A percentile compares a stretch with the other conserved stretches of the same genome.
phyloP scores from a whole-genome alignment of 2,329 filamentous ascomycete species.

The Grosmannia penicillata region DNA sequence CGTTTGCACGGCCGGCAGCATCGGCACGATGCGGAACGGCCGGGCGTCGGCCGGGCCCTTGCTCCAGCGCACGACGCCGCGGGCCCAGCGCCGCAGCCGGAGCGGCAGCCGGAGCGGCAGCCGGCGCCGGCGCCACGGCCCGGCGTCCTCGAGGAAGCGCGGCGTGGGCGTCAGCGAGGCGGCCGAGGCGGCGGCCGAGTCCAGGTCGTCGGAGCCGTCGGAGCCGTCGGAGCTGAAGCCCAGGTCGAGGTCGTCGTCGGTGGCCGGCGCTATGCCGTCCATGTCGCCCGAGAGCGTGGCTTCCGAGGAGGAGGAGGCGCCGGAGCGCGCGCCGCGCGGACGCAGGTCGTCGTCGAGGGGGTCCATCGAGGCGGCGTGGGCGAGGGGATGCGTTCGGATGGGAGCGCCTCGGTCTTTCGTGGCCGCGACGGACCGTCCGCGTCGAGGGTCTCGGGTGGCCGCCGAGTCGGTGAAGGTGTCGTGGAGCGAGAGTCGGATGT shows the following conservation, averaged over 20 bases:
- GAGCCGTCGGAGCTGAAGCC: not conserved
- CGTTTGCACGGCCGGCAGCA: slow-evolving; percentile 53
- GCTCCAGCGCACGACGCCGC: slow-evolving; percentile 32
- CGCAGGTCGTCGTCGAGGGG: not conserved
- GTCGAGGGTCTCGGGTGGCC: too few relatives aligned
- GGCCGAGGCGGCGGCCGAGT: slow-evolving; percentile 27
- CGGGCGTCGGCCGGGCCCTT: slow-evolving; percentile 39
- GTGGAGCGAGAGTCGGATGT: not conserved
- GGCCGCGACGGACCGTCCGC: too few relatives aligned
- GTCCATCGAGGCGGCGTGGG: not conserved
- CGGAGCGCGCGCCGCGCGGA: slow-evolving; percentile 1
- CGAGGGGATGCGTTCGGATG: not conserved
- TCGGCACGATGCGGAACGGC: slow-evolving; percentile 35
- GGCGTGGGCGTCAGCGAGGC: slow-evolving; percentile 33
- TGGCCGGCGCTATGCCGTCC: slow-evolving; percentile 1
- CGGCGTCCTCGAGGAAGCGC: slow-evolving; percentile 44
- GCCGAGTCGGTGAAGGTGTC: not conserved
- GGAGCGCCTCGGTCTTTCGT: too few relatives aligned
- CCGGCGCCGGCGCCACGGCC: slow-evolving; percentile 32
- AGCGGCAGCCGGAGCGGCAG: slow-evolving; percentile 46
- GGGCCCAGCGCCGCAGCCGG: slow-evolving; percentile 31
- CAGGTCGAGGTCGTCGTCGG: slow-evolving; percentile 15
- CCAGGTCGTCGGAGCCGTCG: slow-evolving; percentile 11
- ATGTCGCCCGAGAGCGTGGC: slow-evolving; percentile 3
- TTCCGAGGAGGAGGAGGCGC: slow-evolving; percentile 8